Base-by-base conservation (phyloP, 2,329 filamentous ascomycete species). In the Mycosphaerella arachidis region DNA sequence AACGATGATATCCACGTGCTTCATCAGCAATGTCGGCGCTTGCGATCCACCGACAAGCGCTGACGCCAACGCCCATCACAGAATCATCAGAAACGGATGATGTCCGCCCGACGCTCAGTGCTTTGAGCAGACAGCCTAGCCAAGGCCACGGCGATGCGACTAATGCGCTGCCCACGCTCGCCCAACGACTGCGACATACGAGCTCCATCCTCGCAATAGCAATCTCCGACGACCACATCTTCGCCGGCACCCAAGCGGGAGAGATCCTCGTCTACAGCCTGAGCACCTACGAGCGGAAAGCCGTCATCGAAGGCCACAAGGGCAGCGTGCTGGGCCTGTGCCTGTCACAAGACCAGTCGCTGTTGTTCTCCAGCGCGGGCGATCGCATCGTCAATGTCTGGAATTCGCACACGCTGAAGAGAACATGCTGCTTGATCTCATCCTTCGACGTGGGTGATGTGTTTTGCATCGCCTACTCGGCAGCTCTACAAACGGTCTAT, bases 351-450 rank as follows among this genome's bases (percentile, higher is more conserved):
- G 87, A 95, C 73, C 81, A 85, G 63, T 81, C 81, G 16, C 81
- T 96, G 31, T 84, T 99, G 9, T 93, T 99, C 75, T 97, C 93
- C 10, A 95, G 90, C 68, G 93, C 92, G 9, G 92, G 92, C 66
- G 94, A 99, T 71, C 90, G 93, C 1, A 89, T 97, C 60, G 88
- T 97, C 71, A 97, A 96, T 73, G 91, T 96, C 46, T 99, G 94
- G 94, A 88, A 86, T 68, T 90, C 92, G 1, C 82, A 79, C 48
- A 88, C 86, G 6, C 86, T 96, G 73, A 84, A 83, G 58, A 86
- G 89, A 30, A 81, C 94, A 0, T 94, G 92, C 77, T 91, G 94
- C 64, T 90, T 97, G 63, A 96, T 96, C 79, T 95, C 92, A 63
- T 88, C 88, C 53, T 93, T 96, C 75, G 94, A 97, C 68, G 90